Base-by-base conservation (phyloP, 345 rosid genomes). In the Dipteronia sinensis region DNA sequence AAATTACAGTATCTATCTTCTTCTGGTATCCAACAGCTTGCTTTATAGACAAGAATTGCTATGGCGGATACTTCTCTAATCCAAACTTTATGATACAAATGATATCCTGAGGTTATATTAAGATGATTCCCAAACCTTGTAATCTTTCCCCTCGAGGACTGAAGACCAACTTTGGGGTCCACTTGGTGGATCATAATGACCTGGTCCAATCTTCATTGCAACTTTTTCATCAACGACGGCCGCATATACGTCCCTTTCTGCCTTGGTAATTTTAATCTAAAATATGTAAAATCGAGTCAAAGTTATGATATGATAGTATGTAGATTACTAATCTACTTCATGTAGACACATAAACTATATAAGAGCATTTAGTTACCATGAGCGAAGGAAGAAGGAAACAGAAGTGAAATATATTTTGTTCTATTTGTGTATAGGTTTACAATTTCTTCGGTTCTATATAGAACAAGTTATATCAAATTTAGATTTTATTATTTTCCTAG, bases 191-290 rank as follows among this genome's bases (percentile, higher is more conserved):
- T 93, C 97, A 6, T 80, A 95, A 75, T 88, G 81, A 49, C 97
- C 99, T 29, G 99, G 99, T 74, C 99, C 98, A 7, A 95, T 91
- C 88, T 95, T 93, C 91, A 95, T 73, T 17, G 97, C 93, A 62
- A 95, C 91, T 66, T 89, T 95, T 5, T 87, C 89, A 29, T 95
- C 97, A 0, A 95, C 78, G 69, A 91, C 83, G 46, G 99, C 97
- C 0, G 97, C 99, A 61, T 95, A 95, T 0, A 92, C 95, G 75
- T 92, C 98, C 81, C 92, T 86, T 78, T 91, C 97, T 1, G 89
- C 92, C 86, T 89, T 93, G 9, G 80, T 81, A 75, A 95, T 93
- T 77, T 89, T 72, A 65, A 93, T 88, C 99, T 95, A 74, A 65
- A 67, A 77, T 58, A 68, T 76, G 65, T 42, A 31, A 38, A 4